phyloP scores from a whole-genome alignment of 805 yeast species.

The Starmerella apicola region DNA sequence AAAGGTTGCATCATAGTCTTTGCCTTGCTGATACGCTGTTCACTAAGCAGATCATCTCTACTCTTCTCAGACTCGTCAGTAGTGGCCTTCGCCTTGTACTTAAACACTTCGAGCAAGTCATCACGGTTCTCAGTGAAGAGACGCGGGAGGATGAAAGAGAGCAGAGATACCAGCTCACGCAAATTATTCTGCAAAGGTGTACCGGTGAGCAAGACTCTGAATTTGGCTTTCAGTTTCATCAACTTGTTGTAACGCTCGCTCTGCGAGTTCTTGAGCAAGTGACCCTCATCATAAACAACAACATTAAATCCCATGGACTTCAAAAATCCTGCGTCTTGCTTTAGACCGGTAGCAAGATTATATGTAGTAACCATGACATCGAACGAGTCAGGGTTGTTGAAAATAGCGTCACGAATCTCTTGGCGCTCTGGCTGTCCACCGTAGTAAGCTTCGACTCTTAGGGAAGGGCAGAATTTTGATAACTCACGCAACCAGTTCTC shows the following conservation, averaged over 20 bases:
- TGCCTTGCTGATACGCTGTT: constrained; percentile 85
- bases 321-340: constrained; percentile 68
- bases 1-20: constrained; percentile 98
- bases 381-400: constrained; percentile 40
- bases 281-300: constrained; percentile 95
- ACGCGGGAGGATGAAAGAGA: constrained; percentile 81
- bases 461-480: constrained; percentile 66
- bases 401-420: constrained; percentile 61
- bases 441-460: constrained; percentile 83
- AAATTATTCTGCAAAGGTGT: constrained; percentile 93
- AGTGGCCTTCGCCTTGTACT: constrained; percentile 70
- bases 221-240: constrained; percentile 73
- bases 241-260: constrained; percentile 79
- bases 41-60: constrained; percentile 46
- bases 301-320: constrained; percentile 66
- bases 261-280: constrained; percentile 79
- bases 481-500: constrained; percentile 98
- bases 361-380: constrained; percentile 94
- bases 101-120: constrained; percentile 69
- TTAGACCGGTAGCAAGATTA: constrained; percentile 76
- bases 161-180: constrained; percentile 74
- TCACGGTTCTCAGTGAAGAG: constrained; percentile 71
- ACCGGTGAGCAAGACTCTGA: constrained; percentile 82
- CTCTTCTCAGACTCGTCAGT: constrained; percentile 23
- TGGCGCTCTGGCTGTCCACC: constrained; percentile 79